phyloP scores from a whole-genome alignment of 805 yeast genomes.

The Cyberlindnera veronae region DNA sequence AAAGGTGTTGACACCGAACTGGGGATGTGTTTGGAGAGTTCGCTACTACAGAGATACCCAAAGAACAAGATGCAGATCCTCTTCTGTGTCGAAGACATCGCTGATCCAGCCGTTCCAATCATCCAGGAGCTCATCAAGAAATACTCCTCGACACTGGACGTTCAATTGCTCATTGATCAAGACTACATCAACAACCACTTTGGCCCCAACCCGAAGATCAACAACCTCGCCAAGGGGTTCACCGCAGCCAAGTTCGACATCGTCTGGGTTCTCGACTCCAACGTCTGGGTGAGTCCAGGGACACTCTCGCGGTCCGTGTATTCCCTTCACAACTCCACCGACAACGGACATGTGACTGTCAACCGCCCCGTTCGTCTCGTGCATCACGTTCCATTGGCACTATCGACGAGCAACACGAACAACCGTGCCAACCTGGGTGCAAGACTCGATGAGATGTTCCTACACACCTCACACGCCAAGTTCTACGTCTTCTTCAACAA shows the following conservation, averaged over 20 bases:
- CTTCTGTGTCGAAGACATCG: slow-evolving; percentile 64
- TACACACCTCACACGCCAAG: slow-evolving; percentile 80
- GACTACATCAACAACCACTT: slow-evolving; percentile 40
- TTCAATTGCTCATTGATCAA: slow-evolving; percentile 54
- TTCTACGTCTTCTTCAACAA: slow-evolving; percentile 78
- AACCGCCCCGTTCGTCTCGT: slow-evolving; percentile 56
- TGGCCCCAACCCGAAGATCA: slow-evolving; percentile 89
- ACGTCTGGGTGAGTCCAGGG: slow-evolving; percentile 72
- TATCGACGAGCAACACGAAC: slow-evolving; percentile 30
- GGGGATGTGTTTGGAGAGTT: slow-evolving; percentile 60
- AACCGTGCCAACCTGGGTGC: slow-evolving; percentile 45
- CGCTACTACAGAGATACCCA: slow-evolving; percentile 70
- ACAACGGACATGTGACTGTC: slow-evolving; percentile 42
- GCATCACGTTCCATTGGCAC: slow-evolving; percentile 78
- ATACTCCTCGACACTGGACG: slow-evolving; percentile 51
- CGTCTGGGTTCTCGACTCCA: slow-evolving; percentile 83
- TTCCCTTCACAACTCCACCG: slow-evolving; percentile 44
- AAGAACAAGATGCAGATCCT: slow-evolving; percentile 56
- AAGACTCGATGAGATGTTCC: slow-evolving; percentile 77
- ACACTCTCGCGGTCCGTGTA: slow-evolving; percentile 62
- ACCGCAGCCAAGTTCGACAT: slow-evolving; percentile 63
- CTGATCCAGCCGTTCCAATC: slow-evolving; percentile 64
- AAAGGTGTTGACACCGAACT: slow-evolving; percentile 82
- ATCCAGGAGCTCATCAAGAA: slow-evolving; percentile 45
- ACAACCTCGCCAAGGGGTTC: slow-evolving; percentile 82